Base-by-base conservation (phyloP, 495 filamentous ascomycete genomes). In the Xylaria castorea region DNA sequence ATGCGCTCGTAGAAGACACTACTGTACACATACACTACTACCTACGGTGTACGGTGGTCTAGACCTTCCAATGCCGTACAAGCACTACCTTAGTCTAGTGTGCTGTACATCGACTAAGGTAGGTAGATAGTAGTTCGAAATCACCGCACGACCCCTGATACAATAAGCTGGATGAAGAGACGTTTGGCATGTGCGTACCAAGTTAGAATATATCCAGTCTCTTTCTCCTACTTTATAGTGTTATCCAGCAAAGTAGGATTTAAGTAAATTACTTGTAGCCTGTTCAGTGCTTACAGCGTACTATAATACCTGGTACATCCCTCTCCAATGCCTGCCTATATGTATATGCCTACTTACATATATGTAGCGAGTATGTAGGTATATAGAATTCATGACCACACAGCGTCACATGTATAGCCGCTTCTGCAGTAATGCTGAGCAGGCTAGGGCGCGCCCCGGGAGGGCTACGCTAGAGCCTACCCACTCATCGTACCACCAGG, bases 401-500 rank as follows among this genome's bases (percentile, higher is more conserved):
- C 32, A 61, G 20, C 20, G 20, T 61, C 58, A 61, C 58, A 61
- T 61, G 58, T 11, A 38, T n/a, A 38, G 16, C 30, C 8, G 58
- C 32, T 38, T 61, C 58, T 61, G 58, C 58, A 61, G 18, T 22
- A 18, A 61, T 16, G 32, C 12, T 36, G 8, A 61, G 34, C 34
- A 38, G 58, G n/a, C 30, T 34, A 61, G 34, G 30, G 34, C 58
- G 38, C 32, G 34, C 34, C 53, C 53, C 53, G 53, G 53, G 53
- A 38, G 58, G 58, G 32, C 58, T 34, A n/a, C n/a, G n/a, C n/a
- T 42, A 61, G 58, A 14, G 30, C 20, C 58, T 60, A 30, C 14
- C 32, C 58, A 38, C 58, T n/a, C 11, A 11, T 61, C 58, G 34
- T 61, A n/a, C 34, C 58, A 61, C 58, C 25, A 61, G 57, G 57